Evolutionary conservation across 768 basidiomycete genomes (phyloP), one percentile per base, ranked within the genome.

Genomic region (Phaffia australis): DNA sequence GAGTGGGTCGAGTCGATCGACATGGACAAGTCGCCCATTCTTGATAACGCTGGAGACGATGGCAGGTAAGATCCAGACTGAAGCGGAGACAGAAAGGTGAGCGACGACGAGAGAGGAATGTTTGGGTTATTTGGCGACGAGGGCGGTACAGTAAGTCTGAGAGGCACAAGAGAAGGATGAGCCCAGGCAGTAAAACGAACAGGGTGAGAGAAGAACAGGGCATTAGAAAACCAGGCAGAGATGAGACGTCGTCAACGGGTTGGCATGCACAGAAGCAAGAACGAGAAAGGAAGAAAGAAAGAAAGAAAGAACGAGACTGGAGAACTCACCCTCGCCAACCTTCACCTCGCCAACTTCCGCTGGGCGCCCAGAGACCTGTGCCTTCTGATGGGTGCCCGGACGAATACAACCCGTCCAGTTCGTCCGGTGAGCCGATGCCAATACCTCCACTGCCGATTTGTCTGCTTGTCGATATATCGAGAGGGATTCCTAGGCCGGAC

Each of bases 271-370:
- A 11, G 35, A 42, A 42, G n/a, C n/a, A n/a, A n/a, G 32, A 21
- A 25, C 35, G 35, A 0, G 19, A 21, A 16, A 47, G 61, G 61
- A 62, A 30, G 27, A 29, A 29, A 4, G 61, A 50, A 49, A n/a
- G n/a, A 47, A 25, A 15, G 16, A 15, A 27, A 57, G 19, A 9
- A 25, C 27, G 15, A 58, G 55, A 25, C 23, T 25, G 19, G 56
- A 16, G 7, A n/a, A 68, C 67, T 63, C 48, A 68, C 67, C 62
- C 67, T 64, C 58, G 62, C 67, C 67, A 68, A 3, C 67, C 67
- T 32, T 68, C 67, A 23, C 67, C 67, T 51, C 67, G 30, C 67
- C 67, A 68, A 3, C 47, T 51, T 14, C 67, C 67, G 25, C 61
- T 63, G 8, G 62, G 62, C 1, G 67, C 67, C 62, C 61, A 68